Evolutionary conservation across 2,329 filamentous ascomycete genomes (phyloP), one percentile per base, ranked within the genome.

Genomic region (Epichloe sp.): DNA sequence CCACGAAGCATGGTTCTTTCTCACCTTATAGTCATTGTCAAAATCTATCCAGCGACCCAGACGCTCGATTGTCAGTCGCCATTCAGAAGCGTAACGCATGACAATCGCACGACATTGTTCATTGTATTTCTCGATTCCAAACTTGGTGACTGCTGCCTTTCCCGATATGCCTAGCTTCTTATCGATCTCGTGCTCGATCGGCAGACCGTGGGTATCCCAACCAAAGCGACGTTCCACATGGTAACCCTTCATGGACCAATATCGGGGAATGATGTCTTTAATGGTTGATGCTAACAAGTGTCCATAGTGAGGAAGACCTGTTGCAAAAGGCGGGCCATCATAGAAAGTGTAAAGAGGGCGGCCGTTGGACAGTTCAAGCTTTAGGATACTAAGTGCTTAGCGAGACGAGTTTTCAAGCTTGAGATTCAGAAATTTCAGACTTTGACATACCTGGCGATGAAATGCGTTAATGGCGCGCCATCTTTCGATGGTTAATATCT

Each of bases 21-120:
- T 56, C 62, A 82, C 82, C 80, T 95, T 95, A 75, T 95, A 96
- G 66, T 96, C 88, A 60, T 95, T 93, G 68, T 97, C 91, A 60
- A 97, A 96, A 69, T 96, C 91, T 61, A 96, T 93, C 91, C 91
- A 97, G 52, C 91, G 84, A 52, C 91, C 91, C 41, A 97, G 71
- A 55, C 91, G 77, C 63, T 95, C 88, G 60, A 96, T 86, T 26
- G 88, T 95, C 56, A 82, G 72, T 61, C 88, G 80, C 91, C 91
- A 97, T 66, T 96, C 91, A 15, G 76, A 68, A 11, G 88, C 82
- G 65, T 86, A 96, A 61, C 86, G 80, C 88, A 96, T 95, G 59
- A 96, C 91, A 66, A 96, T 95, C 55, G 88, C 82, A 55, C 85
- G 80, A 68, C 91, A 97, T 71, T 95, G 87, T 55, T 80, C 83